These are phyloP conservation scores for Starmerella bombicola DNA, from an alignment of 805 yeast genomes.

Conservation along the genomic window DNA sequence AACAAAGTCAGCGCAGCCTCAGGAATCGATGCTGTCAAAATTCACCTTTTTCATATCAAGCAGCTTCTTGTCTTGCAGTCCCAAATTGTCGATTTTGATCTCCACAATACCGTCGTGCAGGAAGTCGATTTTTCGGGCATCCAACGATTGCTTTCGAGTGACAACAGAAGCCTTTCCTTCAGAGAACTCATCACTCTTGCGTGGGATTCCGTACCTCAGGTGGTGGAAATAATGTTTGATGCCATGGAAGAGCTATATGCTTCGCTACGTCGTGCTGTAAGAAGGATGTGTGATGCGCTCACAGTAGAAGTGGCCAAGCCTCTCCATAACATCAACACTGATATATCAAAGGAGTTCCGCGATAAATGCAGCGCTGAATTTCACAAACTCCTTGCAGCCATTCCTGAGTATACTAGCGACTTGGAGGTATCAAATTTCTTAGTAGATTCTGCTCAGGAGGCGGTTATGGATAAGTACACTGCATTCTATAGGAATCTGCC, in stretches of 20 bases:
- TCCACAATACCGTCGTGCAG: slow-evolving; percentile 56
- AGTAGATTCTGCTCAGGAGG: slow-evolving; percentile 54
- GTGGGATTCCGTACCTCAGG: slow-evolving; percentile 61
- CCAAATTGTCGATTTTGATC: slow-evolving; percentile 65
- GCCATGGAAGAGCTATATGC: slow-evolving; percentile 60
- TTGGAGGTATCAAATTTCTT: slow-evolving; percentile 38
- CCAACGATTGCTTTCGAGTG: slow-evolving; percentile 33
- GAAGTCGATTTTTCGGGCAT: slow-evolving; percentile 74
- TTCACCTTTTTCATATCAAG: slow-evolving; percentile 55
- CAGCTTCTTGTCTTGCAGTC: slow-evolving; percentile 59
- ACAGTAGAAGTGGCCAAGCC: slow-evolving; percentile 29
- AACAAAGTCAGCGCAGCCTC: slow-evolving; percentile 6
- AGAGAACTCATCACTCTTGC: slow-evolving; percentile 39
- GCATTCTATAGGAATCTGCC: slow-evolving; percentile 33
- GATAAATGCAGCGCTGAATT: slow-evolving; percentile 34
- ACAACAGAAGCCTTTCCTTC: slow-evolving; percentile 18
- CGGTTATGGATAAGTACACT: slow-evolving; percentile 46
- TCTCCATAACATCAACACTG: slow-evolving; percentile 21
- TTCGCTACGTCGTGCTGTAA: slow-evolving; percentile 56
- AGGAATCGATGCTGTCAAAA: slow-evolving; percentile 33
- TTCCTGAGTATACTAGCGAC: slow-evolving; percentile 58
- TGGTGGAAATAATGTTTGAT: slow-evolving; percentile 71
- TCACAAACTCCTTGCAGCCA: slow-evolving; percentile 49
- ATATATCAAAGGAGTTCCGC: slow-evolving; percentile 29
- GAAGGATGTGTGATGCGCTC: slow-evolving; percentile 11